Evolutionary conservation across 1,139 yeast species (phyloP), one percentile per base, ranked within the genome.

Genomic region (Diutina scorzettiae): DNA sequence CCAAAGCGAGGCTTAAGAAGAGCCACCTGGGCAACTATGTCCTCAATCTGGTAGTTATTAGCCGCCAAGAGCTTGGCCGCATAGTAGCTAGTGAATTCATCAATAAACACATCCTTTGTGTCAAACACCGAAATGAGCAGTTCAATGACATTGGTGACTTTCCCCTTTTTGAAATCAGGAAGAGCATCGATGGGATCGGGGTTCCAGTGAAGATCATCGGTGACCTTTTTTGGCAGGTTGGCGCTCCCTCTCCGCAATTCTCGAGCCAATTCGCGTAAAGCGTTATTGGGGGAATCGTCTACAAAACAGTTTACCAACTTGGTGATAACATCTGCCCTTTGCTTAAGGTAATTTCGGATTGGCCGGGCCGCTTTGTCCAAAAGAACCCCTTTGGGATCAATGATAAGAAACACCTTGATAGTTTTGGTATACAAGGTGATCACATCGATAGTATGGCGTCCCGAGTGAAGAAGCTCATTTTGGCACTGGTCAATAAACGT

Each of bases 161-260:
- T 69, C n/a, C 73, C 75, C 48, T 76, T 76, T 43, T 75, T 71
- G 57, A 86, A 85, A 56, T 87, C 96, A 0, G 95, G 84, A 7
- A 93, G 72, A 0, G 95, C 95, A 60, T 84, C 96, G n/a, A 83
- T 71, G 0, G 96, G 96, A 52, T 86, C 96, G 0, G 97, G 97
- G 6, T 60, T 62, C 97, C 97, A 89, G 25, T 21, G 17, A 7
- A 14, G 3, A 20, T 17, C 25, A 14, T 27, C 33, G 19, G 27
- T 12, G 12, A 9, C 17, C 52, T 46, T 0, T 9, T 11, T 11
- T 5, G 14, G 50, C 41, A 14, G 52, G 57, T 20, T 52, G 5
- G 8, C 14, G 12, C 16, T 16, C 16, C 39, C 28, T 11, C 23
- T 55, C 28, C 66, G 53, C 19, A 84, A 60, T 49, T 79, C 85